These are phyloP conservation scores for Onygenales sp. DNA, from an alignment of 2,329 filamentous ascomycete genomes.

Conservation along the genomic window DNA sequence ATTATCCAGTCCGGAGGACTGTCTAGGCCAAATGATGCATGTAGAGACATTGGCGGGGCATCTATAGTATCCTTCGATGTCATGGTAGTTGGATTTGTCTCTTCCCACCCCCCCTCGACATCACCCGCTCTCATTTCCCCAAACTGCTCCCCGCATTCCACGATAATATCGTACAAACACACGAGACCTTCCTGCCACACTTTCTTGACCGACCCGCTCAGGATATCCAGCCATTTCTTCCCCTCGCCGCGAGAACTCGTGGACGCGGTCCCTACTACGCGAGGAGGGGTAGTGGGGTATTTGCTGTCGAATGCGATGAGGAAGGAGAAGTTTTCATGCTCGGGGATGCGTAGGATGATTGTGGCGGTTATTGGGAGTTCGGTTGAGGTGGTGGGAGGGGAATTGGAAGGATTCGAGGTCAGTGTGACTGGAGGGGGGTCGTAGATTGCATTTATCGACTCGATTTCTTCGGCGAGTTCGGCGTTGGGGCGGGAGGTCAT, in stretches of 20 bases:
- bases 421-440: conserved; percentile 51
- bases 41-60: conserved; percentile 19
- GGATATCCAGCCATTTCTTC: conserved; percentile 57
- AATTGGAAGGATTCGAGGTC: conserved; percentile 13
- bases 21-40: conserved; percentile 21
- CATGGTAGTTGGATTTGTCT: conserved; percentile 11
- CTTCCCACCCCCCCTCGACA: conserved; percentile 5
- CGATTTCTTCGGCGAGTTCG: conserved; percentile 39
- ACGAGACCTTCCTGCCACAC: conserved; percentile 66
- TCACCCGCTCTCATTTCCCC: conserved; percentile 44
- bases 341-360: conserved; percentile 59
- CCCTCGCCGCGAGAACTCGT: conserved; percentile 67
- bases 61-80: conserved; percentile 8
- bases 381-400: conserved; percentile 17
- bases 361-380: conserved; percentile 21
- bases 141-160: conserved; percentile 45
- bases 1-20: conserved; percentile 57
- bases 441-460: conserved; percentile 49
- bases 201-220: conserved; percentile 56
- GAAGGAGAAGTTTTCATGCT: conserved; percentile 39
- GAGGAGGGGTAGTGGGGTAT: conserved; percentile 68
- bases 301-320: conserved; percentile 56
- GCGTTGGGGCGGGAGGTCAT: conserved; percentile 18
- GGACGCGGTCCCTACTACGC: conserved; percentile 68
- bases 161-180: conserved; percentile 85